A percentile compares a stretch with the other conserved stretches of the same genome.
Conservation (phyloP, 805 yeast species). For the Lipomyces spencermartinsiae region DNA sequence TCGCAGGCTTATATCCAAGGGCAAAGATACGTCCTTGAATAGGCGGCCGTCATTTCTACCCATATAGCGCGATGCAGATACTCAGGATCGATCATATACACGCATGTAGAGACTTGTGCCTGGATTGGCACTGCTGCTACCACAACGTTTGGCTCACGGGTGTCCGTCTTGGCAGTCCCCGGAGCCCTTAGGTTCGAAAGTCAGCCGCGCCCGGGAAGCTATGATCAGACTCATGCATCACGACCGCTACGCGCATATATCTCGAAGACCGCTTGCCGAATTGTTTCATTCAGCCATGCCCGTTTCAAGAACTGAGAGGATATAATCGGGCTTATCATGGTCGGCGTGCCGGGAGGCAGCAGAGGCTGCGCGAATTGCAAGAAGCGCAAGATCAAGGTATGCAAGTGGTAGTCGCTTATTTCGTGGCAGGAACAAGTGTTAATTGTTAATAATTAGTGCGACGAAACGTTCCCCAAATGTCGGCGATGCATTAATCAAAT, state of each 20-base stretch:
- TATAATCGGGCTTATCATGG: slow-evolving; percentile 18
- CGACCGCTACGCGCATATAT: background rate
- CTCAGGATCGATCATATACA: too few relatives aligned
- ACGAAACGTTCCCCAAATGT: slow-evolving; percentile 31
- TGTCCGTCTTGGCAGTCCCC: background rate
- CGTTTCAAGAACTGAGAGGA: background rate
- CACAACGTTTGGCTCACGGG: too few relatives aligned
- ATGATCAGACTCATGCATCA: background rate
- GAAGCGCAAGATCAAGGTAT: slow-evolving; percentile 27
- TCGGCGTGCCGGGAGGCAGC: slow-evolving; percentile 31
- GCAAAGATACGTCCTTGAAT: too few relatives aligned
- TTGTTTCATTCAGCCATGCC: background rate
- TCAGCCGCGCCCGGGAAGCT: background rate
- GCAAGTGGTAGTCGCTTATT: background rate
- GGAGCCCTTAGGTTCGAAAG: background rate
- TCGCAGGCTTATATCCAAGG: too few relatives aligned
- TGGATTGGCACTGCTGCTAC: too few relatives aligned
- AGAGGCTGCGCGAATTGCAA: slow-evolving; percentile 31
- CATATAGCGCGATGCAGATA: too few relatives aligned
- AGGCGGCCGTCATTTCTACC: too few relatives aligned
- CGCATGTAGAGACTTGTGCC: too few relatives aligned
- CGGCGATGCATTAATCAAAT: slow-evolving; percentile 22
- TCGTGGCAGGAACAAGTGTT: background rate
- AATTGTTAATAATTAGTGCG: slow-evolving; percentile 21
- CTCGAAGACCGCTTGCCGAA: background rate